Base-by-base conservation (phyloP, 768 basidiomycete species). In the Rhizopogon rudus region DNA sequence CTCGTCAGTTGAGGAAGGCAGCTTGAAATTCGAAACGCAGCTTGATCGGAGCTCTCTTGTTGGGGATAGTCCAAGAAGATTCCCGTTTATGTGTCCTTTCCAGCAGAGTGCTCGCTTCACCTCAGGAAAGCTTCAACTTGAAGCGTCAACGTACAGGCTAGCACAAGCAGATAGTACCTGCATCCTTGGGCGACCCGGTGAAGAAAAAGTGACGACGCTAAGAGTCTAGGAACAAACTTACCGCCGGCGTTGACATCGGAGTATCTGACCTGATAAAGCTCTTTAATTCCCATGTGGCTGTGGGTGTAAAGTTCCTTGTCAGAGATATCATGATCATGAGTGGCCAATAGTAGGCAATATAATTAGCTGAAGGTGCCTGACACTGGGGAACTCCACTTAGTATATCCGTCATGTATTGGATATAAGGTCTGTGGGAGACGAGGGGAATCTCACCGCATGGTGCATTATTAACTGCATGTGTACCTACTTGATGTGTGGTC, bases 191-290 rank as follows among this genome's bases (percentile, higher is more conserved):
- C 12, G 6, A 6, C 5, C 17, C 22, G 12, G n/a, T 8, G 31
- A 44, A 37, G 14, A 20, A 7, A 28, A 25, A 25, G 25, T 25
- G 25, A 25, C 25, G 25, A 25, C 25, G 25, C 22, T 42, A 53
- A 45, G 25, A n/a, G 42, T 22, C 35, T 25, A 25, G 25, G 25
- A 25, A 25, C 25, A 25, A 20, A 22, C 35, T n/a, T 56, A 22
- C 42, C 25, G 35, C 55, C 51, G 31, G 51, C n/a, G 20, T 53
- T 45, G 42, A 4, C 52, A 43, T 55, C 55, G 53, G 37, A 56
- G 52, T 7, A 44, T 33, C 46, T 22, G 25, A 51, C 20, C 31
- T 35, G 45, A 31, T 31, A 29, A 53, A 31, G 41, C 20, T 25
- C 14, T 40, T 33, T 5, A 37, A 33, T 43, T 35, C 40, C 28